Conservation (phyloP, 2,329 filamentous ascomycete species). For the Ophiostoma quercus region DNA sequence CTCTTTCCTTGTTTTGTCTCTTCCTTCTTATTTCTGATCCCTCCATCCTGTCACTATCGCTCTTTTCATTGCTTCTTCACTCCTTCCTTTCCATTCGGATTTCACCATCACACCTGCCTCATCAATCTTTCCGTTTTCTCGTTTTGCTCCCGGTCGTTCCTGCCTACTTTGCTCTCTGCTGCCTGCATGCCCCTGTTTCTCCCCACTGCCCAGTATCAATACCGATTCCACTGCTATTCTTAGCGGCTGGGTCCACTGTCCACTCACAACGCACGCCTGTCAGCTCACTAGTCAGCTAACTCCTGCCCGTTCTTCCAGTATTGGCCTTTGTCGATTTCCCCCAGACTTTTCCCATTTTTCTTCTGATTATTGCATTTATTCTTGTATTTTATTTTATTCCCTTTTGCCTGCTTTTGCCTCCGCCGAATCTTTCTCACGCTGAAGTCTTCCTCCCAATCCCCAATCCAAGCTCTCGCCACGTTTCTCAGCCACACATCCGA, state of each 20-base stretch:
- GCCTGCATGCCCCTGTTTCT: neutral
- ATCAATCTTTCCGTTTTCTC: neutral
- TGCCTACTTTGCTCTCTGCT: neutral
- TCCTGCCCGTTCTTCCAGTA: neutral
- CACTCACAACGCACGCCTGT: neutral
- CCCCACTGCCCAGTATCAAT: slow-evolving; percentile 1
- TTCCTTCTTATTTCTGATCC: neutral
- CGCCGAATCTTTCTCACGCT: neutral
- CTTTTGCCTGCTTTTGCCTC: neutral
- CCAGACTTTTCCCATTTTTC: slow-evolving; percentile 9
- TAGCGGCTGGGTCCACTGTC: neutral
- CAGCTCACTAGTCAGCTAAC: neutral
- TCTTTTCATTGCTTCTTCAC: neutral
- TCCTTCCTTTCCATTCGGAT: neutral
- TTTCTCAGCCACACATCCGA: slow-evolving; percentile 34
- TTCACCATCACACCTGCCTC: too few relatives aligned
- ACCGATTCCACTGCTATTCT: neutral
- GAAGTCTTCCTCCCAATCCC: neutral
- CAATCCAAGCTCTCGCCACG: slow-evolving; percentile 27
- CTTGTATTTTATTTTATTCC: neutral
- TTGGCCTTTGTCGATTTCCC: neutral
- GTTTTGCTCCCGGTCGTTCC: neutral
- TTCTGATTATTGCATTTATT: neutral
- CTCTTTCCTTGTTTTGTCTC: neutral
- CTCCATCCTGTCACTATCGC: neutral